Conservation (phyloP, 129 eudicot genomes). For the Cynara cardunculus region DNA sequence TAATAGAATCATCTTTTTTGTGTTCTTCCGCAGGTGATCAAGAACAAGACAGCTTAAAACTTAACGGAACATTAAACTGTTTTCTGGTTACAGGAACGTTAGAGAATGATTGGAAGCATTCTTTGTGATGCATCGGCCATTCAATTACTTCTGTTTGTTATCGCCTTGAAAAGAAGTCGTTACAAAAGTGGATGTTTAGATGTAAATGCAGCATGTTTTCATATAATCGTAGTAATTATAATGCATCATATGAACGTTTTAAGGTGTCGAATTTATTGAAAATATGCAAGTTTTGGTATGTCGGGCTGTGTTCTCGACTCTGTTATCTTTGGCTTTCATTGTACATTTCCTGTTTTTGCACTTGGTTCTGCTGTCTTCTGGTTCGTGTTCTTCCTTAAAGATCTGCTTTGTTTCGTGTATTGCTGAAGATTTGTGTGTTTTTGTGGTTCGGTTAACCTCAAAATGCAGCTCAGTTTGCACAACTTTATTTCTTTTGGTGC, state of each 20-base stretch:
- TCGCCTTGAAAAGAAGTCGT: not conserved
- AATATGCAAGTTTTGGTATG: constrained; percentile 11
- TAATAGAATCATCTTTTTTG: not conserved
- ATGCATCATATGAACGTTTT: constrained; percentile 12
- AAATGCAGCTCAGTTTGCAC: not conserved
- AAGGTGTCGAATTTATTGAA: not conserved
- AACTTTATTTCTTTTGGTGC: not conserved
- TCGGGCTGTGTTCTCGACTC: not conserved
- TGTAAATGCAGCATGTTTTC: constrained; percentile 19
- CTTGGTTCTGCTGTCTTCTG: not conserved
- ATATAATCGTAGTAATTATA: not conserved
- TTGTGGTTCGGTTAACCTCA: not conserved
- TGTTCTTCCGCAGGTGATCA: not conserved
- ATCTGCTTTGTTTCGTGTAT: not conserved
- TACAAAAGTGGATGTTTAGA: constrained; percentile 26
- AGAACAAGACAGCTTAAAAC: constrained; percentile 11
- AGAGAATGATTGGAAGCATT: constrained; percentile 21
- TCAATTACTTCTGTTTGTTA: not conserved
- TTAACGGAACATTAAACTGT: not conserved
- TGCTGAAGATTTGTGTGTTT: not conserved
- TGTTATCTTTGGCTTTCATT: not conserved
- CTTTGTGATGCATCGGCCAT: not conserved
- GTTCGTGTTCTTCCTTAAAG: not conserved
- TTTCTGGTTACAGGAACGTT: constrained; percentile 17
- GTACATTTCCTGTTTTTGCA: not conserved